Evolutionary conservation across 176 grass and related monocot species (phyloP), one percentile per base, ranked within the genome.

Genomic region (Zizania latifolia): DNA sequence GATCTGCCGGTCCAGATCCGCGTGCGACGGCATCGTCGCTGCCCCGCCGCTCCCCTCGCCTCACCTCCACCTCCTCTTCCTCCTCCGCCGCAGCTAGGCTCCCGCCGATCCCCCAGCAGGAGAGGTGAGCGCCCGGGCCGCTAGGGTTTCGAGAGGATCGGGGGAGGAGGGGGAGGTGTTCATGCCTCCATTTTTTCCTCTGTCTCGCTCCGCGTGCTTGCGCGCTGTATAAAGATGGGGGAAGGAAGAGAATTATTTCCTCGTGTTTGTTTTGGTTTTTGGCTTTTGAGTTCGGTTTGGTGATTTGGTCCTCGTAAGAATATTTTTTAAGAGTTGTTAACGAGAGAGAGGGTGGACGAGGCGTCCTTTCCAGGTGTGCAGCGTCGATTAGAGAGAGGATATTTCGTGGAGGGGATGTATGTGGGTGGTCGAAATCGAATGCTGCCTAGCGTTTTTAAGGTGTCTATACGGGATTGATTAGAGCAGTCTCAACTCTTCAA

Each of bases 1-100:
- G 81, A 93, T 85, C 87, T 90, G 91, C 74, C 58, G 81, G 81
- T 87, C 83, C 84, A 93, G 81, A 88, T 93, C 72, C 84, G 77
- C 61, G 82, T 80, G 90, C 77, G 90, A 89, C 73, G 90, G 62
- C 90, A 92, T 89, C 79, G 90, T 65, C 72, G 66, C 90, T 78
- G 74, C 71, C 59, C 17, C 80, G 65, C 60, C 31, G 31, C 7
- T 62, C 1, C 21, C 40, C 70, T 15, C 62, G 60, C 56, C 40
- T 44, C 55, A 23, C 4, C 51, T 81, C 28, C 14, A 8, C 44
- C 62, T 22, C 60, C 27, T 33, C 38, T 14, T 7, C 38, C 71
- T 17, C 67, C 51, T 45, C 45, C 48, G 8, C 59, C 54, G 28
- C 43, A 62, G 21, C 62, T 19, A 69, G 29, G 28, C 3, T 15